Conservation (phyloP, 805 yeast genomes). For the Candida pini region DNA sequence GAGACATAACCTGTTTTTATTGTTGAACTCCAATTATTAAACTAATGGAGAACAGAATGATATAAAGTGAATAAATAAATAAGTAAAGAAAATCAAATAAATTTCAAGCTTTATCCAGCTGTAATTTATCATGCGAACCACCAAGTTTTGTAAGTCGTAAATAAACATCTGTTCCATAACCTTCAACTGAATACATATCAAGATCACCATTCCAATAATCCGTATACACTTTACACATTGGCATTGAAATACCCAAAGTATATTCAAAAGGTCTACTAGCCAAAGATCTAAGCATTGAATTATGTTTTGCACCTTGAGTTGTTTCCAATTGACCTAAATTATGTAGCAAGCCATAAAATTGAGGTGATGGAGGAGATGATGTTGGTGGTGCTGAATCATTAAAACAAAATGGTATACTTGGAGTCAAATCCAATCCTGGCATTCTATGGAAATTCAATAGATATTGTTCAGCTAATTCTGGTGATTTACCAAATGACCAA, state of each 20-base stretch:
- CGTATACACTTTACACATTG: slow-evolving; percentile 88
- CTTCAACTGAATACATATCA: slow-evolving; percentile 76
- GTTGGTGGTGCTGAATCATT: slow-evolving; percentile 2
- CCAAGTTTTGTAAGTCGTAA: slow-evolving; percentile 78
- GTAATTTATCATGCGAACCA: slow-evolving; percentile 52
- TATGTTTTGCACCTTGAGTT: slow-evolving; percentile 17
- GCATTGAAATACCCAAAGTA: slow-evolving; percentile 82
- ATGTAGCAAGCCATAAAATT: slow-evolving; percentile 22
- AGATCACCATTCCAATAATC: slow-evolving; percentile 96
- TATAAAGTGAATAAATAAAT: too few species aligned
- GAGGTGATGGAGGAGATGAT: slow-evolving; percentile 8
- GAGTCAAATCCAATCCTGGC: slow-evolving; percentile 50
- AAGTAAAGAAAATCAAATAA: not conserved
- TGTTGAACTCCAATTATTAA: too few species aligned
- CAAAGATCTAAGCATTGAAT: slow-evolving; percentile 56
- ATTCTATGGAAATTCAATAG: slow-evolving; percentile 61
- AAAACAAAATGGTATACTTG: slow-evolving; percentile 4
- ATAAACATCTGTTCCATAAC: slow-evolving; percentile 88
- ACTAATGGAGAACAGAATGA: too few species aligned
- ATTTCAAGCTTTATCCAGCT: slow-evolving; percentile 59
- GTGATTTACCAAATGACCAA: slow-evolving; percentile 84
- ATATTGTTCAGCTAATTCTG: slow-evolving; percentile 52
- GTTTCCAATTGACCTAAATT: slow-evolving; percentile 29
- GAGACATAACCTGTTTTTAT: too few species aligned
- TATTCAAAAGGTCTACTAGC: slow-evolving; percentile 68